Conservation (phyloP, 352 stramenopile genomes). For the Halophytophthora batemanensis region DNA sequence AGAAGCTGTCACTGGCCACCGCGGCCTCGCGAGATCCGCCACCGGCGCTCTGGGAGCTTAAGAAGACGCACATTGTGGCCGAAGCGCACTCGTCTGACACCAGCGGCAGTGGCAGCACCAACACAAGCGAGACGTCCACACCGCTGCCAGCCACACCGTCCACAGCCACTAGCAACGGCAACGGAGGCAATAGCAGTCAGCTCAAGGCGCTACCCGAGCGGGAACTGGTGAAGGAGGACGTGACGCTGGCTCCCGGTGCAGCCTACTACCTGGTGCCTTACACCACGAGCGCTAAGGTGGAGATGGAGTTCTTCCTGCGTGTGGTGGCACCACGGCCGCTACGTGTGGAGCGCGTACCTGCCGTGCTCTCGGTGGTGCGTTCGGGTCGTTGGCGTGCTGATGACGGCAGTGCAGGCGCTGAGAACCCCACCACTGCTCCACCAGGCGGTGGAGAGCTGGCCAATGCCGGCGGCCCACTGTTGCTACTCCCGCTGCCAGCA, state of each 20-base stretch:
- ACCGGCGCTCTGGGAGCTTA: constrained; percentile 67
- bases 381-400: constrained; percentile 69
- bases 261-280: constrained; percentile 85
- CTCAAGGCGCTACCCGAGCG: constrained; percentile 61
- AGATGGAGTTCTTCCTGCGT: constrained; percentile 90
- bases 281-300: constrained; percentile 73
- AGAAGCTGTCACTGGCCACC: constrained; percentile 53
- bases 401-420: constrained; percentile 20
- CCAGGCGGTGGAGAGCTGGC: constrained; percentile 44
- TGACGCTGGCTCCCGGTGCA: constrained; percentile 66
- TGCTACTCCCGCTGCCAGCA: constrained; percentile 30
- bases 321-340: constrained; percentile 79
- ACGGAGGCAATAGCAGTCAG: constrained; percentile 1
- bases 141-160: constrained; percentile 22
- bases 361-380: constrained; percentile 57
- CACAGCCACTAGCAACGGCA: no score
- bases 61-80: constrained; percentile 51
- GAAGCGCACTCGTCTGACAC: constrained; percentile 65
- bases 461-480: constrained; percentile 73
- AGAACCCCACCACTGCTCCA: constrained; percentile 34
- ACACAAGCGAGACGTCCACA: constrained; percentile 17
- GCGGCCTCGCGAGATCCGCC: constrained; percentile 26
- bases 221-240: constrained; percentile 72
- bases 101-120: constrained; percentile 14
- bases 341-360: constrained; percentile 64